Percentiles rank a stretch among this genome's conserved stretches.
phyloP scores from a whole-genome alignment of 2,329 filamentous ascomycete species.

The Fusarium miscanthi region DNA sequence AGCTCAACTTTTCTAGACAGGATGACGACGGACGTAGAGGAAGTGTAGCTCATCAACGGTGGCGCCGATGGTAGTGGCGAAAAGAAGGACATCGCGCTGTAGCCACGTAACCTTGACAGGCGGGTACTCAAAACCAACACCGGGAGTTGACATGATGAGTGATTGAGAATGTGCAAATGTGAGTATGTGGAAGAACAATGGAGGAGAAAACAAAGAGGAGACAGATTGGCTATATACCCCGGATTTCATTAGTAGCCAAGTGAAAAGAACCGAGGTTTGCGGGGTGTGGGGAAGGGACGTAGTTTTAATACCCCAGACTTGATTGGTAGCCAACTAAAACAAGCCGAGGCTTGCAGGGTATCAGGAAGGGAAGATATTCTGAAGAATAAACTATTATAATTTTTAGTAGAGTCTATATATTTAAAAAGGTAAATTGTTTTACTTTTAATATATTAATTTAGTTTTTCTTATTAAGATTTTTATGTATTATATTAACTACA shows the following conservation, averaged over 20 bases:
- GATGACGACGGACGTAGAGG: background rate
- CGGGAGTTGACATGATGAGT: background rate
- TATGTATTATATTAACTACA: too few species aligned
- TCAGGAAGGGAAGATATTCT: background rate
- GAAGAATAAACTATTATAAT: fast-evolving
- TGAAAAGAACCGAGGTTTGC: conserved; percentile 1
- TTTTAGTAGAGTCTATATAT: too few species aligned
- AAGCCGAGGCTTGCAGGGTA: background rate
- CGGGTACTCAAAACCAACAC: conserved; percentile 14
- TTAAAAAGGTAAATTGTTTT: too few species aligned
- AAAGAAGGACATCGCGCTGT: conserved; percentile 7
- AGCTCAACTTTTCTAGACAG: conserved; percentile 51
- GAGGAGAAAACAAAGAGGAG: background rate
- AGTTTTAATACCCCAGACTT: background rate
- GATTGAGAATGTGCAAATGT: fast-evolving
- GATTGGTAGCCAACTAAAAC: background rate
- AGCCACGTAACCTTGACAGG: conserved; percentile 5
- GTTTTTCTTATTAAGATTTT: too few species aligned
- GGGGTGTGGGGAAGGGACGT: background rate
- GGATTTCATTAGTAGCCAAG: background rate
- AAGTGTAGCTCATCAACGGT: conserved; percentile 6
- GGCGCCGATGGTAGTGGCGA: conserved; percentile 12
- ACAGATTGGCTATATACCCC: background rate
- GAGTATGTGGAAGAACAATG: background rate
- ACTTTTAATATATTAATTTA: too few species aligned